Conservation (phyloP, 2,329 filamentous ascomycete genomes). For the Cytospora paraplurivora region DNA sequence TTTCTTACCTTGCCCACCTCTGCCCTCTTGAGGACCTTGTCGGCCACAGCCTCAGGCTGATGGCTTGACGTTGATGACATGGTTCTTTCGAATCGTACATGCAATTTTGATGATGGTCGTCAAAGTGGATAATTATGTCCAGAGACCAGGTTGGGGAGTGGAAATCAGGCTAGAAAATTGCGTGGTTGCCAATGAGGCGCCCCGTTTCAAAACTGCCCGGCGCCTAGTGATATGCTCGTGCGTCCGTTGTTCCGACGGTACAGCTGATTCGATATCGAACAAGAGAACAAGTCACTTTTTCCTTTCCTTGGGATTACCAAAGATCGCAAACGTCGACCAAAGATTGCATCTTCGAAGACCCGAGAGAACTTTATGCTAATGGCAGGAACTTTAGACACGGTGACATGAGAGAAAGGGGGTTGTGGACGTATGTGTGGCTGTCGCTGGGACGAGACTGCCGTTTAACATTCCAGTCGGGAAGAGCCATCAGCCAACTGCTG, state of each 20-base stretch:
- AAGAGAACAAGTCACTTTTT: background rate
- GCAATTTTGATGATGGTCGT: slow-evolving; percentile 17
- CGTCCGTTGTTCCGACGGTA: slow-evolving; percentile 13
- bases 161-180: slow-evolving; percentile 29
- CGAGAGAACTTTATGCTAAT: slow-evolving; percentile 15
- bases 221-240: slow-evolving; percentile 20
- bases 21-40: slow-evolving; percentile 70
- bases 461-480: slow-evolving; percentile 16
- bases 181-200: slow-evolving; percentile 22
- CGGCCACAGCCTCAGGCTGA: slow-evolving; percentile 65
- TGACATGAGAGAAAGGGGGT: slow-evolving; percentile 1
- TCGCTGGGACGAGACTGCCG: slow-evolving; percentile 9
- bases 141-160: slow-evolving; percentile 24
- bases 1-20: slow-evolving; percentile 72
- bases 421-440: background rate
- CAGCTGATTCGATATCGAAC: background rate
- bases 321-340: slow-evolving; percentile 6
- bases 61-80: slow-evolving; percentile 66
- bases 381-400: slow-evolving; percentile 7
- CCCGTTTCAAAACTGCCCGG: slow-evolving; percentile 22
- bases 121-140: slow-evolving; percentile 19
- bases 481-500: slow-evolving; percentile 7
- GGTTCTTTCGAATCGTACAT: slow-evolving; percentile 38
- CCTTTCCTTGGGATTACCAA: background rate
- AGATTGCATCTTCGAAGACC: background rate